Evolutionary conservation across 306 rosid genomes (phyloP), one percentile per base, ranked within the genome.

Genomic region (Oemleria cerasiformis): DNA sequence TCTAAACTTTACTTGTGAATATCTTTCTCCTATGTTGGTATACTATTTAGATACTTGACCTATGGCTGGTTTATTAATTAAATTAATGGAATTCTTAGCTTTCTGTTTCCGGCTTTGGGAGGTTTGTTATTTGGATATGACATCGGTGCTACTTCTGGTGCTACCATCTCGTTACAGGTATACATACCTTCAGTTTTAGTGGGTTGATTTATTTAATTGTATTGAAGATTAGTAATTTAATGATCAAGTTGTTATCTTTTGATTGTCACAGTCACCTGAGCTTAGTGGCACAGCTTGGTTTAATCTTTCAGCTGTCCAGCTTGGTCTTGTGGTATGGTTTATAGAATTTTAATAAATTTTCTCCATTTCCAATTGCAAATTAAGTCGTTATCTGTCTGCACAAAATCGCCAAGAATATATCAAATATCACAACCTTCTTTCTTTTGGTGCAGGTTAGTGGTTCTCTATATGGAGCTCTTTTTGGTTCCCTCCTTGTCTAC

Each of bases 131-230:
- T 91, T 55, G 98, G 98, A 71, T 91, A 85, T 71, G 98, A 94
- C 82, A 94, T 94, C 61, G 98, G 98, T 73, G 97, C 96, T 84
- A 94, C 98, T 65, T 94, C 97, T 34, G 91, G 97, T 50, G 97
- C 97, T 73, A 79, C 98, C 63, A 30, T 94, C 71, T 91, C 98
- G 36, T 79, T 94, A 79, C 96, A 80, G 96, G 95, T 91, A 78
- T 70, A 44, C n/a, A 78, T 70, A 51, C n/a, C 41, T 81, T 66
- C 72, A 55, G 43, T 5, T 70, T 67, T 54, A 69, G 62, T 61
- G 76, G 61, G 73, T 64, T 70, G 66, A 3, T 17, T 0, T 41
- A 15, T 44, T 19, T 49, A 73, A 45, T 63, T 50, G 50, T 71
- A 49, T 54, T 54, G 61, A 68, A 44, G 72, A 51, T 63, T 36